Conservation (phyloP, 202 grass and related monocot species). For the Cymbopogon flexuosus region DNA sequence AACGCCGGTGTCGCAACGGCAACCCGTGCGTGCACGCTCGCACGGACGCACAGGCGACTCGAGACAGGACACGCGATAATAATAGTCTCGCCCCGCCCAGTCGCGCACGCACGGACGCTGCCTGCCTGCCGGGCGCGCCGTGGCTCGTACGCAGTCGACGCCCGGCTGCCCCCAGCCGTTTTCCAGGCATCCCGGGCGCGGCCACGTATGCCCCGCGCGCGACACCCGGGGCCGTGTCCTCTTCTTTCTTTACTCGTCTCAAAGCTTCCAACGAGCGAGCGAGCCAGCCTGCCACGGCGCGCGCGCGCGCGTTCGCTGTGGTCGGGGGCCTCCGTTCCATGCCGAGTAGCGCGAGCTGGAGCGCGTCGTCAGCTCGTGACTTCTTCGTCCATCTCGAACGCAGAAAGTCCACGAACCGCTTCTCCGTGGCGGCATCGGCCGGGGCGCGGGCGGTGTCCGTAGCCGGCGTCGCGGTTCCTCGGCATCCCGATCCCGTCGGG, state of each 20-base stretch:
- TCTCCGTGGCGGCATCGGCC: slow-evolving; percentile 42
- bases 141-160: slow-evolving; percentile 39
- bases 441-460: slow-evolving; percentile 36
- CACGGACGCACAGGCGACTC: background rate
- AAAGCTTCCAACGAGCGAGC: background rate
- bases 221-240: background rate
- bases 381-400: background rate
- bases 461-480: slow-evolving; percentile 33
- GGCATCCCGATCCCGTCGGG: slow-evolving; percentile 27
- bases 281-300: too few relatives aligned
- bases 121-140: slow-evolving; percentile 19
- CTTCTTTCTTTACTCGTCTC: slow-evolving; percentile 13
- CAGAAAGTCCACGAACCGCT: slow-evolving; percentile 32
- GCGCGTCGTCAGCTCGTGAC: slow-evolving; percentile 11
- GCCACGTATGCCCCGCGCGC: slow-evolving; percentile 13
- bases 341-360: background rate
- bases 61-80: background rate
- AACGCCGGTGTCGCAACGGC: slow-evolving; percentile 52
- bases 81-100: background rate
- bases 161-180: slow-evolving; percentile 15
- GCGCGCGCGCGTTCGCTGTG: background rate
- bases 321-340: background rate
- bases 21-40: background rate
- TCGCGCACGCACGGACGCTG: slow-evolving; percentile 37
- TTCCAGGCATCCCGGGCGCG: slow-evolving; percentile 16